Conservation (phyloP, 1,284 basidiomycete species). For the Ceratobasidium sp. region DNA sequence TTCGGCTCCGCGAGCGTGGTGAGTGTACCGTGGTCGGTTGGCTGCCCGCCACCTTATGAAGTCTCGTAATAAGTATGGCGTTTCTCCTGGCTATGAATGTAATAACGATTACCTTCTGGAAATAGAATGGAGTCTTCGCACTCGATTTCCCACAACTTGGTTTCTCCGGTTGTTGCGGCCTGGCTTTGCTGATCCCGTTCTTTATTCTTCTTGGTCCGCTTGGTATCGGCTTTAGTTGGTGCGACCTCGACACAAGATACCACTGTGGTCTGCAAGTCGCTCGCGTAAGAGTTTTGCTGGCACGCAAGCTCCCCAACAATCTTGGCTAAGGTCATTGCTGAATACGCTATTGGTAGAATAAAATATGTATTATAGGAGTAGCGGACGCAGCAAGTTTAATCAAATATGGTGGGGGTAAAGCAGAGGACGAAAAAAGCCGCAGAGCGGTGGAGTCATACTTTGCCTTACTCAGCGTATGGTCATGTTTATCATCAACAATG, state of each 20-base stretch:
- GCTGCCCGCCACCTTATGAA: conserved; percentile 44
- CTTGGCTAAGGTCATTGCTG: background rate
- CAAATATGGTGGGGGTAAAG: too few relatives aligned
- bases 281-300: conserved; percentile 44
- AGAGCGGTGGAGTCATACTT: background rate
- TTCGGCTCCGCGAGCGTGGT: background rate
- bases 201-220: conserved; percentile 43
- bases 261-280: conserved; percentile 35
- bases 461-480: conserved; percentile 8
- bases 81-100: too few relatives aligned
- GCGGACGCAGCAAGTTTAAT: background rate
- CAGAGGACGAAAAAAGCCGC: background rate
- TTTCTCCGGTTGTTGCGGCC: background rate
- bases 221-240: conserved; percentile 28
- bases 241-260: conserved; percentile 41
- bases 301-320: conserved; percentile 45
- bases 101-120: conserved; percentile 25
- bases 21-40: conserved; percentile 41
- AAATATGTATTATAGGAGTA: too few relatives aligned
- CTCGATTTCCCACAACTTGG: conserved; percentile 42
- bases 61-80: background rate
- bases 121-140: conserved; percentile 45
- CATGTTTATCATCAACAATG: background rate
- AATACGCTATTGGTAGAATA: background rate
- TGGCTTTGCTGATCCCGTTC: conserved; percentile 8